A percentile compares a stretch with the other conserved stretches of the same genome.
Evolutionary conservation across 73 alveolate species (phyloP).

Genomic region (Uronychia setigera): DNA sequence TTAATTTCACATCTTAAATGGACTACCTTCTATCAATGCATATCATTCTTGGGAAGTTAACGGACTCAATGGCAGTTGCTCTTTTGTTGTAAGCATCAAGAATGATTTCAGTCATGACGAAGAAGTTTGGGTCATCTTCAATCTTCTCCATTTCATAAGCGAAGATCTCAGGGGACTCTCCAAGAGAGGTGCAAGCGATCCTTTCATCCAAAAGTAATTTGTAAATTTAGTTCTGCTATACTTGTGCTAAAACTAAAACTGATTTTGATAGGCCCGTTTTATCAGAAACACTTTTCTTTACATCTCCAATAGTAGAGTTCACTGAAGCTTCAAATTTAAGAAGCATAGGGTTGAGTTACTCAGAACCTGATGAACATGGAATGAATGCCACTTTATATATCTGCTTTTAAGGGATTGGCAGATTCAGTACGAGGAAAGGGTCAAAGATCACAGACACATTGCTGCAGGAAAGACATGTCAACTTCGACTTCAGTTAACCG

Average conservation of each 20-base stretch:
- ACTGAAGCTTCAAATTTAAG: slow-evolving; percentile 18
- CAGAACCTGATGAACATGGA: too few relatives aligned
- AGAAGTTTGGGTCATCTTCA: neutral
- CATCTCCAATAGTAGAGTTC: neutral
- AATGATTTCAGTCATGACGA: neutral
- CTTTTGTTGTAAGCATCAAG: neutral
- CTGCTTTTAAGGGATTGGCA: slow-evolving; percentile 54
- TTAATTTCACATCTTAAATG: neutral
- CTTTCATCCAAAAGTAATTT: neutral
- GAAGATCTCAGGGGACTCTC: slow-evolving; percentile 13
- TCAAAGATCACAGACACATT: slow-evolving; percentile 83
- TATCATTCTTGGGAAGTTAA: neutral
- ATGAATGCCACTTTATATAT: slow-evolving; percentile 11
- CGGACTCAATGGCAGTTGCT: neutral
- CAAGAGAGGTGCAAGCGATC: neutral
- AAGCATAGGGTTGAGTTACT: neutral
- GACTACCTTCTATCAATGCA: neutral
- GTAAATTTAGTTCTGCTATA: neutral
- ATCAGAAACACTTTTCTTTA: neutral
- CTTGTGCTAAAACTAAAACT: neutral
- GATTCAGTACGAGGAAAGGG: slow-evolving; percentile 85
- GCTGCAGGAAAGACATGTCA: slow-evolving; percentile 82
- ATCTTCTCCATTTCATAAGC: slow-evolving; percentile 16
- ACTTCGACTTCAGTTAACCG: slow-evolving; percentile 91
- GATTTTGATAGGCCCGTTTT: neutral